Evolutionary conservation across 2,329 filamentous ascomycete genomes (phyloP).

Genomic region (Colletotrichum sp.): DNA sequence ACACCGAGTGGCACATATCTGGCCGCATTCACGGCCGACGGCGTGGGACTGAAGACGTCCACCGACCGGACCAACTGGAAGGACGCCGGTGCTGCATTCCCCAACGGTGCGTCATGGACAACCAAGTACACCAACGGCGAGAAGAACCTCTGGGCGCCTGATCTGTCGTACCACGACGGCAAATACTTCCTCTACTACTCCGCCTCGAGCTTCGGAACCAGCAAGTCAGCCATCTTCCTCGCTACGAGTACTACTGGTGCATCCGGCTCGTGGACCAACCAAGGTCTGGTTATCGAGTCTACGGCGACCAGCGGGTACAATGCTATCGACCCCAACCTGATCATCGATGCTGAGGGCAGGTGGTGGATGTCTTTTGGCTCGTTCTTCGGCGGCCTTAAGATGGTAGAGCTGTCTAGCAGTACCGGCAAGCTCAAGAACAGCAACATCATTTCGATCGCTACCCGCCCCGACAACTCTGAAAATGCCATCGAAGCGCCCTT

Average conservation of each 20-base stretch:
- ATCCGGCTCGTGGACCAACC: conserved; percentile 33
- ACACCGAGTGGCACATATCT: conserved; percentile 30
- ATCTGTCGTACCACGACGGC: conserved; percentile 46
- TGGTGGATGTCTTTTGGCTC: conserved; percentile 38
- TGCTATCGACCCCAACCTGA: conserved; percentile 34
- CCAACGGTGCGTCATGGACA: conserved; percentile 35
- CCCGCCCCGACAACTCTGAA: conserved; percentile 21
- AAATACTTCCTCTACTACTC: conserved; percentile 38
- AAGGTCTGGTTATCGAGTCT: conserved; percentile 31
- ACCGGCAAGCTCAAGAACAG: conserved; percentile 28
- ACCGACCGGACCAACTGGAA: conserved; percentile 34
- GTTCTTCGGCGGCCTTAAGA: conserved; percentile 35
- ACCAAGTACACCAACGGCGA: conserved; percentile 32
- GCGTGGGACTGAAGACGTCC: conserved; percentile 34
- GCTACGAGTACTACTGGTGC: conserved; percentile 33
- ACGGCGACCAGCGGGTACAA: conserved; percentile 28
- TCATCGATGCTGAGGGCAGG: conserved; percentile 29
- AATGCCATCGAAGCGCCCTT: conserved; percentile 34
- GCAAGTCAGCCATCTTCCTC: conserved; percentile 34
- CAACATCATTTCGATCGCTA: conserved; percentile 28
- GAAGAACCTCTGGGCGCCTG: conserved; percentile 54
- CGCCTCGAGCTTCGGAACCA: conserved; percentile 32
- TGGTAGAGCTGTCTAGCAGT: conserved; percentile 27
- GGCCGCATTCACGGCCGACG: conserved; percentile 29
- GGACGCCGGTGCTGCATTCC: conserved; percentile 33